Evolutionary conservation across 371 early-diverging fungal genomes (phyloP).

Genomic region (Capillidium rhysosporum): DNA sequence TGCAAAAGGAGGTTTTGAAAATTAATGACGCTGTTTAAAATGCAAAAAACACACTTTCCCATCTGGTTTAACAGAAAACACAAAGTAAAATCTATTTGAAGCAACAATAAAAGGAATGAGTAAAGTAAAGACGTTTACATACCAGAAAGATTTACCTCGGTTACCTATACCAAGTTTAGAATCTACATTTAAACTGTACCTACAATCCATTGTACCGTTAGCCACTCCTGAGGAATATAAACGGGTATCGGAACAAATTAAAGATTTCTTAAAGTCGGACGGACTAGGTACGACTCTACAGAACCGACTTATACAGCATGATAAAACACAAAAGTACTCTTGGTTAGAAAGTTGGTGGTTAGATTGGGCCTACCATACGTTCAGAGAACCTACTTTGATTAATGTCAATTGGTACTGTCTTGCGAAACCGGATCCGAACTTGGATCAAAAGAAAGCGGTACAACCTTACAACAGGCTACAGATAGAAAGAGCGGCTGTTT

Average conservation of each 20-base stretch:
- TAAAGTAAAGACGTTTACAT: conserved; percentile 8
- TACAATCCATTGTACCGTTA: conserved; percentile 24
- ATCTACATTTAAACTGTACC: conserved; percentile 22
- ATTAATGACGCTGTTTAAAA: no score
- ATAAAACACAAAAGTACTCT: conserved; percentile 23
- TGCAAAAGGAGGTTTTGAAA: no score
- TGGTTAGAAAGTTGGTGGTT: conserved; percentile 89
- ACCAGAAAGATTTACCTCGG: conserved; percentile 20
- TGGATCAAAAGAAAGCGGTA: conserved; percentile 20
- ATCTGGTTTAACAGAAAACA: no score
- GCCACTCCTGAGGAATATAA: conserved; percentile 14
- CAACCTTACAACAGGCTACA: conserved; percentile 56
- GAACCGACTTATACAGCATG: conserved; percentile 32
- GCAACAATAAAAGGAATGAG: no score
- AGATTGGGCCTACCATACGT: conserved; percentile 65
- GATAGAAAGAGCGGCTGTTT: conserved; percentile 62
- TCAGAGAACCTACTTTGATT: conserved; percentile 69
- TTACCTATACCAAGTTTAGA: conserved; percentile 32
- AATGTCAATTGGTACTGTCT: conserved; percentile 81
- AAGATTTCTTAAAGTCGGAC: conserved; percentile 21
- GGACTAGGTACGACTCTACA: conserved; percentile 27
- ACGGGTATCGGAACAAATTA: conserved; percentile 13
- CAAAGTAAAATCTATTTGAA: no score
- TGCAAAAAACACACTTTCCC: no score
- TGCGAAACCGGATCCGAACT: conserved; percentile 39